phyloP scores from a whole-genome alignment of 257 asterid species.

The Echium plantagineum region DNA sequence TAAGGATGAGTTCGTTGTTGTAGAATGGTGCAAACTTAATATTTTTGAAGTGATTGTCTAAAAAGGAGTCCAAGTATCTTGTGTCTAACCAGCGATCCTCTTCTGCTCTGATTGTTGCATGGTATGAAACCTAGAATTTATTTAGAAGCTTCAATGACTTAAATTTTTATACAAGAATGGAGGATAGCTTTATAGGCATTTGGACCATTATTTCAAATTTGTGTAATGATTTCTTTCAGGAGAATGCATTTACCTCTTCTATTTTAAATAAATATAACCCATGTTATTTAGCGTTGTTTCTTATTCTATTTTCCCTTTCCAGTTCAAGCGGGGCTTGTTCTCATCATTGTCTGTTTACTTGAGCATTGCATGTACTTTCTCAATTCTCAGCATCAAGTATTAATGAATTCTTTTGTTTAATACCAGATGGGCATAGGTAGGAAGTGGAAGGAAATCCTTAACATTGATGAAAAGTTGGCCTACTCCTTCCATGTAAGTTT shows the following conservation, averaged over 20 bases:
- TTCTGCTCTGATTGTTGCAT: background rate
- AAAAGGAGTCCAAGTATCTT: background rate
- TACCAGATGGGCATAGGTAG: slow-evolving; percentile 84
- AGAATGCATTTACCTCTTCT: too few species aligned
- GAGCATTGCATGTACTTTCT: background rate
- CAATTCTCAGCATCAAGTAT: background rate
- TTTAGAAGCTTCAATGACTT: background rate
- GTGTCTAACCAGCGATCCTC: background rate
- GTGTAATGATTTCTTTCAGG: background rate
- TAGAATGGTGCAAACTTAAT: too few species aligned
- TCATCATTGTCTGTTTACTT: background rate
- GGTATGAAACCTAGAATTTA: background rate
- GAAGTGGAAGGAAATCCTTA: slow-evolving; percentile 85
- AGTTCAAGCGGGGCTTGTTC: background rate
- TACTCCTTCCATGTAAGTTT: slow-evolving; percentile 58
- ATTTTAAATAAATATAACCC: background rate
- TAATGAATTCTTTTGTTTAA: background rate
- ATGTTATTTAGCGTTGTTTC: background rate
- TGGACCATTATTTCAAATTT: background rate
- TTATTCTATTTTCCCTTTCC: background rate
- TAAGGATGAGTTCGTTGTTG: background rate
- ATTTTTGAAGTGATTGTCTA: background rate
- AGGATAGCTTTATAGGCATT: background rate
- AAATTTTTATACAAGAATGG: too few species aligned
- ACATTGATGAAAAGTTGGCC: slow-evolving; percentile 49